Conservation (phyloP, 768 basidiomycete species). For the Trichaptum fuscoviolaceum region DNA sequence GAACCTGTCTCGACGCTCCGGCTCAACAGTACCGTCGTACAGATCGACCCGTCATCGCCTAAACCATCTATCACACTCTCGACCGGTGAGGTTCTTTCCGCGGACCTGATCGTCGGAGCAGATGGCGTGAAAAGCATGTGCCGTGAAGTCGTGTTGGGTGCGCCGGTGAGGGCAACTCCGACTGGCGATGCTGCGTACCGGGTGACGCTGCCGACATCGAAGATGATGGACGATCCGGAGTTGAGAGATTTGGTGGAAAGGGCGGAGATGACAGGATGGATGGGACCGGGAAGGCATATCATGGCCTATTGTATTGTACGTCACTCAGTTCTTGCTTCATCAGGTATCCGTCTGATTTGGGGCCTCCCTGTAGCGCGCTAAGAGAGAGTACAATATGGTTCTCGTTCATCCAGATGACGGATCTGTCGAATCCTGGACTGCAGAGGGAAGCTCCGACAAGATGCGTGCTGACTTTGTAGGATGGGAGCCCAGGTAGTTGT, state of each 20-base stretch:
- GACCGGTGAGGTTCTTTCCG: slow-evolving; percentile 36
- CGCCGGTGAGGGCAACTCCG: slow-evolving; percentile 15
- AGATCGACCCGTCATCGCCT: slow-evolving; percentile 23
- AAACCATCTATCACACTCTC: slow-evolving; percentile 32
- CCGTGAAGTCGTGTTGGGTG: slow-evolving; percentile 18
- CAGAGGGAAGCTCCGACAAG: slow-evolving; percentile 36
- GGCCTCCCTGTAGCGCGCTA: slow-evolving; percentile 19
- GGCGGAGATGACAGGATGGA: slow-evolving; percentile 18
- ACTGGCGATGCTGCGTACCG: slow-evolving; percentile 29
- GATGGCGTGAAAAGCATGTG: slow-evolving; percentile 36
- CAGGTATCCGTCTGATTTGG: not conserved
- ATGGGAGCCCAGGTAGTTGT: slow-evolving; percentile 43
- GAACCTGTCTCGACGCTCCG: slow-evolving; percentile 32
- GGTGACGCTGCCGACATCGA: slow-evolving; percentile 16
- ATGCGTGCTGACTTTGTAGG: slow-evolving; percentile 43
- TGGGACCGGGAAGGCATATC: slow-evolving; percentile 19
- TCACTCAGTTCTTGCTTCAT: not conserved
- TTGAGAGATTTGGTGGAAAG: slow-evolving; percentile 15
- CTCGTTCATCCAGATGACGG: slow-evolving; percentile 35
- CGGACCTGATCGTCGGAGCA: slow-evolving; percentile 44
- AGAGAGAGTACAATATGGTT: slow-evolving; percentile 42
- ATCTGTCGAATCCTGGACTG: slow-evolving; percentile 40
- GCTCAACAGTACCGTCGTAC: slow-evolving; percentile 30
- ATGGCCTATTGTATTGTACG: slow-evolving; percentile 18
- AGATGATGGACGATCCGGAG: slow-evolving; percentile 16